phyloP scores from a whole-genome alignment of 2,329 filamentous ascomycete species.

The Exophiala viscosa region DNA sequence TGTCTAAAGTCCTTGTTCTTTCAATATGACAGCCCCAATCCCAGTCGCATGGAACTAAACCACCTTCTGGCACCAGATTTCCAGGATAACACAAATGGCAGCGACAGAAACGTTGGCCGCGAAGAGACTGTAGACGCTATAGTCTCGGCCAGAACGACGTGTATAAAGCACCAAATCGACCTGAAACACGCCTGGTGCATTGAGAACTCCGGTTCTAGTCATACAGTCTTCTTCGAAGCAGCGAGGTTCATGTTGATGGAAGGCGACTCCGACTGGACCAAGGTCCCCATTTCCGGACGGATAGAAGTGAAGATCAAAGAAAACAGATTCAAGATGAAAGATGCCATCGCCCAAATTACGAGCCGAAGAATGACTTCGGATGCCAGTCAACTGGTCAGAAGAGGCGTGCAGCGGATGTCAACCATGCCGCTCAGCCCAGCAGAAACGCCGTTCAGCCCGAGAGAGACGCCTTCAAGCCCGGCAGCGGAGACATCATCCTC shows the following conservation, averaged over 20 bases:
- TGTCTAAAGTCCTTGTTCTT: slow-evolving; percentile 15
- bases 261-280: slow-evolving; percentile 8
- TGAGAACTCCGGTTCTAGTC: slow-evolving; percentile 5
- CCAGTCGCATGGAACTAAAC: slow-evolving; percentile 5
- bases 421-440: not conserved
- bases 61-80: slow-evolving; percentile 11
- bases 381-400: slow-evolving; percentile 10
- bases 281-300: slow-evolving; percentile 12
- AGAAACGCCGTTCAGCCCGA: not conserved
- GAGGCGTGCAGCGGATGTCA: not conserved
- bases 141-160: slow-evolving; percentile 7
- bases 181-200: slow-evolving; percentile 17
- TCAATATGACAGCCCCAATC: slow-evolving; percentile 11
- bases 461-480: not conserved
- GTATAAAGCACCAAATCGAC: slow-evolving; percentile 14
- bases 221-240: slow-evolving; percentile 17
- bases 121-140: slow-evolving; percentile 15
- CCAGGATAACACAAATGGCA: slow-evolving; percentile 18
- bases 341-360: slow-evolving; percentile 15
- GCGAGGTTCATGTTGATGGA: slow-evolving; percentile 14
- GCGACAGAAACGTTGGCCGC: slow-evolving; percentile 12
- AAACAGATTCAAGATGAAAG: slow-evolving; percentile 16
- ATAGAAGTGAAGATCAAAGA: slow-evolving; percentile 18
- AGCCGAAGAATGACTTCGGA: slow-evolving; percentile 14
- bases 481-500: not conserved